Base-by-base conservation (phyloP, 129 eudicot genomes). In the Tagetes erecta region DNA sequence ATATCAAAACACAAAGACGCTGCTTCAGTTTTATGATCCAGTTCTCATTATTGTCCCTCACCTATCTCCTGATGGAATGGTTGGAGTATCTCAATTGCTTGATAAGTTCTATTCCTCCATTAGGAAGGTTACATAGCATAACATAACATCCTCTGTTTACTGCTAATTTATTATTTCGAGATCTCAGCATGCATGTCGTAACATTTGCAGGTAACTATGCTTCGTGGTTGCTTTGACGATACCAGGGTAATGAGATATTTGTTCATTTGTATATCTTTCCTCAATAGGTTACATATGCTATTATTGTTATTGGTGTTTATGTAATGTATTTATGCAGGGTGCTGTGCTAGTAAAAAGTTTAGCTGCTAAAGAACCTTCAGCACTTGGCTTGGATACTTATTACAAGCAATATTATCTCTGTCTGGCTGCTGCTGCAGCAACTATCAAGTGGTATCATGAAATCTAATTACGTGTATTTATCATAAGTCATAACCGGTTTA, bases 391-490 rank as follows among this genome's bases (percentile, higher is more conserved):
- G 83, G 97, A 95, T 84, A 88, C 94, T 68, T 95, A 88, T 67
- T 91, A 86, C 88, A 95, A 95, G 86, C 99, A 95, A 74, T 95
- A 95, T 80, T 95, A 95, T 84, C 96, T 95, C 49, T 88, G 97
- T 79, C 87, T 95, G 86, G 99, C 96, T 76, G 96, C 99, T 27
- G 99, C 97, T 51, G 87, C 99, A 67, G 99, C 99, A 80, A 88
- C 89, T 73, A 84, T 95, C 73, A 95, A 89, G 85, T 95, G 99
- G 99, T 94, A 90, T 44, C 64, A 41, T 66, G 3, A 37, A 60
- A 40, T 67, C 68, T 56, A 34, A 63, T 27, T 49, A 34, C 49
- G 34, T 64, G 41, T 41, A 62, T 42, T 45, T 44, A 38, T 70
- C 12, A 45, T 67, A 40, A 35, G 31, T 70, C 12, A 45, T 67